Evolutionary conservation across 257 asterid species (phyloP), one percentile per base, ranked within the genome.

Genomic region (Petrea volubilis): DNA sequence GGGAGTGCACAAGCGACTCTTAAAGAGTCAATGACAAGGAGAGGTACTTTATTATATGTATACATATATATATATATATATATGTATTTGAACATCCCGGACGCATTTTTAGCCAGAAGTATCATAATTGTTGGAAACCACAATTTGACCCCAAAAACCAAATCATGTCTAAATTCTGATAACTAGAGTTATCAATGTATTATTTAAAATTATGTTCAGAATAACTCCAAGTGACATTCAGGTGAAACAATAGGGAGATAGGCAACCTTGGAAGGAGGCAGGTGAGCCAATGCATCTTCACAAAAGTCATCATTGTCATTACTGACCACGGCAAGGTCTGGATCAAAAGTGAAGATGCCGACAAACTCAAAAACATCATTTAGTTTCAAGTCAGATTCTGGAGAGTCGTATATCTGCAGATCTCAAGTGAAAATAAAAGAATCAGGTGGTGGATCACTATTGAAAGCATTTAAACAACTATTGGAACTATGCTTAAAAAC

Each of bases 321-420:
- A 62, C 67, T 74, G 51, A 70, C 88, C 9, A 34, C 47, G 24
- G 81, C 38, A 59, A 83, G 77, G 28, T 88, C 97, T 6, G 85
- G 62, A 67, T 91, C 97, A 56, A 72, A 88, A 65, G 90, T 87
- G 79, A 86, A 83, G 85, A 94, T 69, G 43, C 98, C 97, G 62
- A 94, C 83, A 73, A 94, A 94, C 87, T 94, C 98, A 72, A 88
- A 88, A 80, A 94, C 87, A 69, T 88, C 97, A 83, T 91, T 94
- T 56, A 94, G 82, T 87, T 88, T 89, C 83, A 94, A 46, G 47
- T 85, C 92, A 12, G 95, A 84, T 72, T 85, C 96, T 7, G 85
- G 87, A 47, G 87, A 72, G 77, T 91, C 99, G 61, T 91, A 94
- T 63, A 94, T 79, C 98, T 94, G 93, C 74, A 77, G 21, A 57